Evolutionary conservation across 2,329 filamentous ascomycete genomes (phyloP).

Genomic region (Davidsoniella eucalypti): DNA sequence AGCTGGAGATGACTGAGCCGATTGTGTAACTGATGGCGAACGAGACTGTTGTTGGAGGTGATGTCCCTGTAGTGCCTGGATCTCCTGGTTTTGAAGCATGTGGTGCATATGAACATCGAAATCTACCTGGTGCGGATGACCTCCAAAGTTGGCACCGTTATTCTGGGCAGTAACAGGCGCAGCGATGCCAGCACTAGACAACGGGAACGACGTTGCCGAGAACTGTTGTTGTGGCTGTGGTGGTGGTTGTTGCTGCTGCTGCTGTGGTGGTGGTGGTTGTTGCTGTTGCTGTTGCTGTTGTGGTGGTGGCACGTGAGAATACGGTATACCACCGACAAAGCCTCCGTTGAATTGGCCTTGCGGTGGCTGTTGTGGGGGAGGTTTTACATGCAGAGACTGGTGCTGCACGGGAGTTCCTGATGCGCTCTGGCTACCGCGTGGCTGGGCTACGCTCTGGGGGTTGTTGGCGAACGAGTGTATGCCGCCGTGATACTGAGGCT

Average conservation of each 20-base stretch:
- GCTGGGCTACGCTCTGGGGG: neutral
- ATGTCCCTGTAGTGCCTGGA: constrained; percentile 3
- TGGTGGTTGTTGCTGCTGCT: constrained; percentile 1
- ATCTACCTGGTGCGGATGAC: constrained; percentile 1
- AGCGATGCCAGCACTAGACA: neutral
- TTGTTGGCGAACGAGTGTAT: constrained; percentile 3
- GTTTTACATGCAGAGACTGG: constrained; percentile 2
- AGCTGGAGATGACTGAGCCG: constrained; percentile 6
- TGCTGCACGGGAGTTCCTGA: constrained; percentile 4
- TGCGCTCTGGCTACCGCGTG: neutral
- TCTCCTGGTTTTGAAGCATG: constrained; percentile 15
- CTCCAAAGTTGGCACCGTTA: neutral
- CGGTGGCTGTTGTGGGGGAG: neutral
- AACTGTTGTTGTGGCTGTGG: constrained; percentile 5
- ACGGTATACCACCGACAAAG: neutral
- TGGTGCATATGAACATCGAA: constrained; percentile 17
- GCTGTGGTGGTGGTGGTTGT: neutral
- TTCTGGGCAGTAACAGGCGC: neutral
- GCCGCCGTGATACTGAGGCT: neutral
- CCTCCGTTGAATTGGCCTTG: neutral
- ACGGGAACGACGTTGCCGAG: constrained; percentile 1
- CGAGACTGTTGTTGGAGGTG: constrained; percentile 4
- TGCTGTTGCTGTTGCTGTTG: neutral
- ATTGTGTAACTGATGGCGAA: constrained; percentile 4
- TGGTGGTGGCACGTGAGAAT: neutral